Base-by-base conservation (phyloP, 371 early-diverging fungal genomes). In the Phascolomyces articulosus region DNA sequence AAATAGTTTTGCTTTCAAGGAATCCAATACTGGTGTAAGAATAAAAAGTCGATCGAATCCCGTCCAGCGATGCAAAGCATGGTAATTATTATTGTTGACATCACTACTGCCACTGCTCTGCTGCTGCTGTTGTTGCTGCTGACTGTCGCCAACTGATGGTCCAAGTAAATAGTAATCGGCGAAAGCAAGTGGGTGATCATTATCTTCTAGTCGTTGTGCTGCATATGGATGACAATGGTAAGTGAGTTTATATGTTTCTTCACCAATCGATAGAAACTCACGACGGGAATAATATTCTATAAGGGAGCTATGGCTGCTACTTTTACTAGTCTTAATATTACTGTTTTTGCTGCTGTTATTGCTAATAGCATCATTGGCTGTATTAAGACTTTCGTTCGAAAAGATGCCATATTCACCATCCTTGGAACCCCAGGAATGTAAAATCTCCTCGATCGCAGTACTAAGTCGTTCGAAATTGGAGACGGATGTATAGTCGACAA, bases 401-500 rank as follows among this genome's bases (percentile, higher is more conserved):
- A 87, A 84, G 20, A 79, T 70, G 29, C 87, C 88, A 29, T 64
- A 62, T 7, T 72, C 48, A 18, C 83, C 86, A 56, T 83, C 77
- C 66, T 76, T 77, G 16, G 90, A 58, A 10, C 75, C 80, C 90
- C 89, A 91, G 34, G 72, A 60, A 57, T 62, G 60, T 21, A 91
- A 59, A 44, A 75, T 73, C 55, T 74, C 71, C 63, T 90, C 91
- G 38, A 90, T 75, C 1, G 79, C 72, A 3, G 86, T 80, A 3
- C 85, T 72, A 40, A 90, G 81, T 47, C 81, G 74, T 61, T 90
- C 91, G 71, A 87, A 84, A 34, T 84, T 73, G 18, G 90, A 87
- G 1, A 86, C 90, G 6, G 90, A 80, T 2, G 90, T 90, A 66
- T 87, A 90, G 71, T 91, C 91, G 8, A 91, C 89, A 49, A 92